Evolutionary conservation across 805 yeast species (phyloP).

Genomic region (Barnettozyma wickerhamii): DNA sequence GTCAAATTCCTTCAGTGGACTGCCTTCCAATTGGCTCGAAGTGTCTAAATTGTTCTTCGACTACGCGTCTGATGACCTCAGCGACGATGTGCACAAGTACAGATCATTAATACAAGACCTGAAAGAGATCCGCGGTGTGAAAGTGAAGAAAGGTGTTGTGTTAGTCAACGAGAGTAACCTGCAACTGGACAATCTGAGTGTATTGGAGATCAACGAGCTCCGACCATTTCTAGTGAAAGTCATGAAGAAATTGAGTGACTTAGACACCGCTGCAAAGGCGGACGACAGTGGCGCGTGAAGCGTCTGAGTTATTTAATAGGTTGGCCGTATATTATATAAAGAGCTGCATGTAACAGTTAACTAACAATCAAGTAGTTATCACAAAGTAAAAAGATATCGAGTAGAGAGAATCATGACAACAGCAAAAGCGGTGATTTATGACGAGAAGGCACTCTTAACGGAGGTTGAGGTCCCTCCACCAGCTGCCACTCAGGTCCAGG

Average conservation of each 20-base stretch:
- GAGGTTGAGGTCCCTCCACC: not conserved
- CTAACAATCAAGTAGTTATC: too few relatives aligned
- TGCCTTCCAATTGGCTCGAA: slow-evolving; percentile 92
- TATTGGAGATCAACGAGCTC: slow-evolving; percentile 83
- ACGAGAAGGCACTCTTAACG: not conserved
- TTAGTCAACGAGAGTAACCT: slow-evolving; percentile 80
- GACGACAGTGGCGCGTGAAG: too few relatives aligned
- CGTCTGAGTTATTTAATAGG: too few relatives aligned
- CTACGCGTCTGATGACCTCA: slow-evolving; percentile 73
- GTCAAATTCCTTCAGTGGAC: slow-evolving; percentile 54
- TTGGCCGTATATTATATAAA: too few relatives aligned
- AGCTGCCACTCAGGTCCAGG: not conserved
- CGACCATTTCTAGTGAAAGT: slow-evolving; percentile 76
- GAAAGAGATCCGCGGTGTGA: slow-evolving; percentile 75
- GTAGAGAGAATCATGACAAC: slow-evolving; percentile 5
- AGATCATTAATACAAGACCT: slow-evolving; percentile 75
- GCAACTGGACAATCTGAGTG: slow-evolving; percentile 75
- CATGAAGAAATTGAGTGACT: slow-evolving; percentile 69
- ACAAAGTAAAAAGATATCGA: too few relatives aligned
- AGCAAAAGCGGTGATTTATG: not conserved
- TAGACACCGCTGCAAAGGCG: slow-evolving; percentile 41
- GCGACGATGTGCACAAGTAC: slow-evolving; percentile 66
- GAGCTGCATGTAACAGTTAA: too few relatives aligned
- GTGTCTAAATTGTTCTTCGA: slow-evolving; percentile 61
- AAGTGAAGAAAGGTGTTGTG: slow-evolving; percentile 73